Evolutionary conservation across 106 monocot species (phyloP), one percentile per base, ranked within the genome.

Genomic region (Vanilla planifolia): DNA sequence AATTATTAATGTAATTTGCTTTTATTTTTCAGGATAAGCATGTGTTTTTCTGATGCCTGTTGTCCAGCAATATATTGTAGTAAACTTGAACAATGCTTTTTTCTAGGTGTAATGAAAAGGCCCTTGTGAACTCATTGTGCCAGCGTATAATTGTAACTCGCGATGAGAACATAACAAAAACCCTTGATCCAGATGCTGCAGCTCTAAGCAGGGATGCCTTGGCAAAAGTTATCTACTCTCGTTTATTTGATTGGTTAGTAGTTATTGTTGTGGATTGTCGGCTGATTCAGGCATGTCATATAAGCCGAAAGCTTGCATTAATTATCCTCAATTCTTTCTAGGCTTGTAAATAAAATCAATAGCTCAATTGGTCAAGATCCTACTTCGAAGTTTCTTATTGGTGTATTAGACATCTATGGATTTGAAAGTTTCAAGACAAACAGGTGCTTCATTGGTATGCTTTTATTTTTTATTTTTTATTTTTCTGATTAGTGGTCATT

Each of bases 71-170:
- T 5, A 27, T 29, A 17, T 29, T n/a, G 27, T 23, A 1, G 17
- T 41, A 5, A 47, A 43, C 6, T 11, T 36, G 2, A 23, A 3
- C 10, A 35, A 2, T 47, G 16, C 21, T 33, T 74, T 51, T 65
- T n/a, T 25, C 20, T 21, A 84, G 84, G 84, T 84, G 84, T 59
- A 75, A 84, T 60, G 64, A 27, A 51, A 75, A 84, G 55, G 63
- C 79, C 33, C 75, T 84, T 42, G 84, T 79, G 26, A 72, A 79
- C 72, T 78, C 84, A 46, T 62, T 84, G 32, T 84, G 84, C 30
- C 78, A 84, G 50, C 84, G 84, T 43, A 65, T 84, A 15, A 84
- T 84, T 71, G 84, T 84, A 41, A 84, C 84, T 15, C 84, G 79
- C 48, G 84, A 84, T 65, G 84, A 84, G 59, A 79, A 55, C 51